A percentile compares a stretch with the other conserved stretches of the same genome.
These are phyloP conservation scores for Dispira simplex DNA, from an alignment of 192 early-diverging fungal genomes.

Conservation along the genomic window DNA sequence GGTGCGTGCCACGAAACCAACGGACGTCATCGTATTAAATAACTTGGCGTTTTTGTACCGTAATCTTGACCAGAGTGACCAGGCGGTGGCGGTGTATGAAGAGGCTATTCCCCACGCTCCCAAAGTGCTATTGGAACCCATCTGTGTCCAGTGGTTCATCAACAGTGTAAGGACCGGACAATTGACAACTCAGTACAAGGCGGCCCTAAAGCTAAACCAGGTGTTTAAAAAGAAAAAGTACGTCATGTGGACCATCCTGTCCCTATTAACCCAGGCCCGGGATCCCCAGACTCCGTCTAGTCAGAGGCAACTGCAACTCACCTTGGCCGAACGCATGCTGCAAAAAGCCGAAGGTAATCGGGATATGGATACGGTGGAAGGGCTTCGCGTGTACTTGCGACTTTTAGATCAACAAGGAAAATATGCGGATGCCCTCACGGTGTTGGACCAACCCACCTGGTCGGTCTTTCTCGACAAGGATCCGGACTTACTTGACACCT, in stretches of 20 bases:
- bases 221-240: conserved; percentile 61
- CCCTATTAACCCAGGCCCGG: conserved; percentile 56
- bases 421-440: conserved; percentile 39
- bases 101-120: conserved; percentile 1
- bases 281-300: conserved; percentile 13
- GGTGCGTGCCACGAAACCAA: background rate
- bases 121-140: background rate
- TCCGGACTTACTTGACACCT: conserved; percentile 47
- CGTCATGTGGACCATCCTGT: conserved; percentile 77
- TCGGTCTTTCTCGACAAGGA: conserved; percentile 51
- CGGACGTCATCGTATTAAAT: conserved; percentile 9
- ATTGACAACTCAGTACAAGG: conserved; percentile 19
- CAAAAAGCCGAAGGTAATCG: conserved; percentile 54
- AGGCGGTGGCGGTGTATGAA: conserved; percentile 6
- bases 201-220: conserved; percentile 68
- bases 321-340: conserved; percentile 73
- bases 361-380: conserved; percentile 52
- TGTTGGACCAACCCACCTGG: conserved; percentile 41
- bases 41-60: conserved; percentile 9
- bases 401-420: conserved; percentile 58
- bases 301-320: conserved; percentile 35
- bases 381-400: conserved; percentile 58
- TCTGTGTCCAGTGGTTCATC: conserved; percentile 8
- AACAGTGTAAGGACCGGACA: conserved; percentile 2
- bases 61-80: background rate